Evolutionary conservation across 176 grass and related monocot species (phyloP), one percentile per base, ranked within the genome.

Genomic region (Alloteropsis semialata): DNA sequence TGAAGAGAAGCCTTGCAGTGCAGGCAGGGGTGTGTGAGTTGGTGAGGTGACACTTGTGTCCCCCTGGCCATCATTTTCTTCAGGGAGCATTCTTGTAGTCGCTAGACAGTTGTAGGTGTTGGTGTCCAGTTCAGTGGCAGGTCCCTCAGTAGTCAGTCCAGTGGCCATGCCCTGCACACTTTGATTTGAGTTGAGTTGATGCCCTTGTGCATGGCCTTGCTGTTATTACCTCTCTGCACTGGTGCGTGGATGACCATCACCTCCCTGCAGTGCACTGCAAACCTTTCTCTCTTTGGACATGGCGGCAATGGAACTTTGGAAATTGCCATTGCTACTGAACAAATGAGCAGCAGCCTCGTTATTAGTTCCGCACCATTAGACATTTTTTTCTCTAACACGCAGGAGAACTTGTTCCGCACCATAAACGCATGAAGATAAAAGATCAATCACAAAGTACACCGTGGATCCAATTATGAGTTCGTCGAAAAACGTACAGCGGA

Each of bases 41-140:
- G 74, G 69, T 88, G 95, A 95, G 85, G 82, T 89, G 92, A 97
- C 90, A 70, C 84, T 78, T 54, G 81, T 82, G 87, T 77, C 58
- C 81, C 86, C 83, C 66, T 79, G 64, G 30, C 55, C 77, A 75
- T 81, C 75, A 87, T 83, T 82, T 58, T 76, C 10, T 43, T 43
- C 29, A 61, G 58, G 80, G 28, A 73, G 88, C 84, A 76, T 29
- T 74, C 10, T 13, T 16, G 15, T 50, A 41, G 74, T 78, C 66
- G 79, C 2, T 85, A 54, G 82, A 53, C 71, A 36, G 63, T 18
- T 72, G 66, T 46, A 74, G 83, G 78, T 71, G 68, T 27, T 76
- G 63, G 34, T 85, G 72, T 74, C 73, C 78, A 59, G 74, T 86
- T 75, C 74, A 42, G 65, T 72, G 65, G 78, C 73, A 82, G 65